Evolutionary conservation across 805 yeast genomes (phyloP).

Genomic region (Sungouiella blattae): DNA sequence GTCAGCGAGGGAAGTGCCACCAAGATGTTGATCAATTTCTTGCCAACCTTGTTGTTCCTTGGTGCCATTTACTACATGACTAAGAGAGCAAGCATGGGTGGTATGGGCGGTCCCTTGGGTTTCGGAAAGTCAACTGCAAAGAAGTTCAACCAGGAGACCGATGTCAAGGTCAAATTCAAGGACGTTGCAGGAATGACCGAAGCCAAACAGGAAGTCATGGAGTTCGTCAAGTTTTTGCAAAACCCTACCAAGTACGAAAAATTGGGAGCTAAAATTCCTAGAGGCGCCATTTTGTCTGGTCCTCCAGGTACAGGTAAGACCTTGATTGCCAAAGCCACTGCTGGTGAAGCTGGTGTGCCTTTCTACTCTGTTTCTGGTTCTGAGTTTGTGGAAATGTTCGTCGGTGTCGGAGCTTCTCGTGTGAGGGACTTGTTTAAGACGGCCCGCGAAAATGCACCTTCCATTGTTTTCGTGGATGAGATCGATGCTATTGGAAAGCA

Average conservation of each 20-base stretch:
- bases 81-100: conserved; percentile 51
- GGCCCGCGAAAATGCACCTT: conserved; percentile 86
- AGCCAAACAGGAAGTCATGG: conserved; percentile 94
- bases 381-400: conserved; percentile 96
- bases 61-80: conserved; percentile 87
- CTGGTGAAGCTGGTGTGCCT: conserved; percentile 96
- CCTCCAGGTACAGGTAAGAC: conserved; percentile 99
- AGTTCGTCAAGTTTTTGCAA: conserved; percentile 84
- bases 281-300: conserved; percentile 92
- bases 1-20: conserved; percentile 65
- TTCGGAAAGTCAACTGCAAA: conserved; percentile 79
- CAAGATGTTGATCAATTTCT: conserved; percentile 62
- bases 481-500: conserved; percentile 95
- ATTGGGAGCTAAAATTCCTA: conserved; percentile 89
- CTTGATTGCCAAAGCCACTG: conserved; percentile 87
- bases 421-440: conserved; percentile 89
- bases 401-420: conserved; percentile 93
- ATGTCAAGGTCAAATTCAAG: conserved; percentile 74
- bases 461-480: conserved; percentile 89
- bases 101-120: conserved; percentile 64
- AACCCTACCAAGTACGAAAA: conserved; percentile 81
- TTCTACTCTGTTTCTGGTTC: conserved; percentile 89
- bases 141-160: conserved; percentile 76
- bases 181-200: conserved; percentile 96
- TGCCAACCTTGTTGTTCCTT: conserved; percentile 86